A percentile compares a stretch with the other conserved stretches of the same genome.
Conservation (phyloP, 371 early-diverging fungal genomes). For the Lichtheimia ornata region DNA sequence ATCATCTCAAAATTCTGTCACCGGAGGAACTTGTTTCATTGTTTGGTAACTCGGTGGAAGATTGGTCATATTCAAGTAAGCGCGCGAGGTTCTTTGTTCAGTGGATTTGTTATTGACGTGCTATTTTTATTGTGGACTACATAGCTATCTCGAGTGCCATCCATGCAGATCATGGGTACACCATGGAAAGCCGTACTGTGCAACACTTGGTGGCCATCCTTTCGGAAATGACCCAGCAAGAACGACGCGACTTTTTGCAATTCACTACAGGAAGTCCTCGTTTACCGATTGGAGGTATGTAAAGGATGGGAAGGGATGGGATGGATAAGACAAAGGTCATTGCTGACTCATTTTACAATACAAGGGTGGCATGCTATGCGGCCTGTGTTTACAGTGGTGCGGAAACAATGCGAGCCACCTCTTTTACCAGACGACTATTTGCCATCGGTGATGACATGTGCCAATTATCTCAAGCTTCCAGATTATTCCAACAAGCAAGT, state of each 20-base stretch:
- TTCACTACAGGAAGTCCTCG: conserved; percentile 90
- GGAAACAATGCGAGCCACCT: conserved; percentile 61
- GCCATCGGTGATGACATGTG: conserved; percentile 91
- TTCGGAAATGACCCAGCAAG: conserved; percentile 53
- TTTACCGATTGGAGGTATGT: conserved; percentile 77
- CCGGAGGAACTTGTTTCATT: conserved; percentile 71
- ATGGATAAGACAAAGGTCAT: not conserved
- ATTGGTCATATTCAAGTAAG: conserved; percentile 74
- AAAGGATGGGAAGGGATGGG: not conserved
- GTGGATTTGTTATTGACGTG: not conserved
- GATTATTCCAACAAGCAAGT: conserved; percentile 67
- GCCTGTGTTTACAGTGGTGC: conserved; percentile 81
- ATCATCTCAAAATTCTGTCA: conserved; percentile 67
- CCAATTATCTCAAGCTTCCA: conserved; percentile 86
- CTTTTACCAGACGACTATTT: conserved; percentile 70
- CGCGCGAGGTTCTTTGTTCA: conserved; percentile 3
- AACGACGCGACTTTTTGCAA: conserved; percentile 77
- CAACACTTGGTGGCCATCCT: conserved; percentile 65
- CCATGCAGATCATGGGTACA: conserved; percentile 88
- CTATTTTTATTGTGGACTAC: conserved; percentile 5
- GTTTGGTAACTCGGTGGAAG: conserved; percentile 70
- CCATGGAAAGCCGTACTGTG: conserved; percentile 68
- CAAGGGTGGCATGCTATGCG: conserved; percentile 71
- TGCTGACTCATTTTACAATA: conserved; percentile 8
- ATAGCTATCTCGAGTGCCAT: conserved; percentile 66